Percentiles rank a stretch among this genome's conserved stretches.
Evolutionary conservation across 108 stramenopile genomes (phyloP).

Genomic region (Pseudonitzschia multistriata): DNA sequence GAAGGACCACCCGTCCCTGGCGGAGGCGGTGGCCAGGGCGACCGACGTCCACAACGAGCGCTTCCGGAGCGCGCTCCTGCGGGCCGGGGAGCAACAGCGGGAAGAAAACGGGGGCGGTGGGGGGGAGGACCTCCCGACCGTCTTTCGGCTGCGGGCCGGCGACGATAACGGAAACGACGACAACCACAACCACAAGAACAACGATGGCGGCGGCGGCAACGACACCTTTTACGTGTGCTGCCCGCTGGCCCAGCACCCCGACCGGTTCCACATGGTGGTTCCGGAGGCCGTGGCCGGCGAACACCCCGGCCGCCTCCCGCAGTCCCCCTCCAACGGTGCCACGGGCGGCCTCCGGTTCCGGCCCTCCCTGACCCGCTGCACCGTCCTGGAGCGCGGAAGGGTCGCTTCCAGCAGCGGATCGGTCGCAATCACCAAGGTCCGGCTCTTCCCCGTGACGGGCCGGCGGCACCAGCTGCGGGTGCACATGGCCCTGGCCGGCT

Average conservation of each 20-base stretch:
- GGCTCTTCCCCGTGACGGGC: slow-evolving; percentile 77
- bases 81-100: slow-evolving; percentile 17
- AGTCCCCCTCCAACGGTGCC: slow-evolving; percentile 13
- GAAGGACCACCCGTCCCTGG: slow-evolving; percentile 23
- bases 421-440: slow-evolving; percentile 76
- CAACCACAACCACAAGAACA: neutral
- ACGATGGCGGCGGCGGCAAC: neutral
- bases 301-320: slow-evolving; percentile 6
- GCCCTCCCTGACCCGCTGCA: slow-evolving; percentile 72
- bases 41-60: slow-evolving; percentile 40
- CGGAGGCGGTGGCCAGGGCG: slow-evolving; percentile 26
- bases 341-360: slow-evolving; percentile 44
- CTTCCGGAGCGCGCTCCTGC: slow-evolving; percentile 29
- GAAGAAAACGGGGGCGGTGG: neutral
- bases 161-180: neutral
- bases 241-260: slow-evolving; percentile 51
- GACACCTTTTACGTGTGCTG: slow-evolving; percentile 22
- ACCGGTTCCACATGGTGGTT: slow-evolving; percentile 52
- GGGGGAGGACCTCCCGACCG: slow-evolving; percentile 18
- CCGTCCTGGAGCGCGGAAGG: slow-evolving; percentile 46
- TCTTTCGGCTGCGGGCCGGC: slow-evolving; percentile 33
- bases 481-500: slow-evolving; percentile 78
- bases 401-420: too few species aligned
- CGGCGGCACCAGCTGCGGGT: slow-evolving; percentile 92
- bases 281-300: slow-evolving; percentile 25